Percentiles rank a stretch among this genome's conserved stretches.
phyloP scores from a whole-genome alignment of 1,284 basidiomycete genomes.

The Tetrapyrgos nigripes region DNA sequence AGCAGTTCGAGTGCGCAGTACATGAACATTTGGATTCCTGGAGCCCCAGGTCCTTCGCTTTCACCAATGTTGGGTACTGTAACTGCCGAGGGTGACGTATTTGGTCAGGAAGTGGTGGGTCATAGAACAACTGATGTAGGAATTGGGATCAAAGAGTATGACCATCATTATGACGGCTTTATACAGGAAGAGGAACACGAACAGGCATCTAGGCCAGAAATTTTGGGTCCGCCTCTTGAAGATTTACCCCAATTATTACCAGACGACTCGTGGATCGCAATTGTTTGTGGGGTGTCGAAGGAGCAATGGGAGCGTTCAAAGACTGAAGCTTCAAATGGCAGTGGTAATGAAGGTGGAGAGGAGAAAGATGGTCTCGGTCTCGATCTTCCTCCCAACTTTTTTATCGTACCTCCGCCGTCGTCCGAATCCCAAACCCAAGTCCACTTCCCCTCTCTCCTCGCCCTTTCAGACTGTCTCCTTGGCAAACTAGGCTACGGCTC shows the following conservation, averaged over 20 bases:
- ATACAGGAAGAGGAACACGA: constrained; percentile 1
- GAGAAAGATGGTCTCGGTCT: constrained; percentile 24
- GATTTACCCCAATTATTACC: constrained; percentile 56
- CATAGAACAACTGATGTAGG: neutral
- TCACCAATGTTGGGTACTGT: neutral
- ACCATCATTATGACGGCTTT: neutral
- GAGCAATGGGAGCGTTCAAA: constrained; percentile 57
- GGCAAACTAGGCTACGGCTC: constrained; percentile 81
- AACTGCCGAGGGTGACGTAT: too few species aligned
- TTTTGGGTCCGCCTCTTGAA: constrained; percentile 8
- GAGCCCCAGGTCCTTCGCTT: constrained; percentile 28
- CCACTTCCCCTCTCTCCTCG: constrained; percentile 80
- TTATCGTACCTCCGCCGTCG: constrained; percentile 73
- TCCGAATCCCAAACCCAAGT: constrained; percentile 82
- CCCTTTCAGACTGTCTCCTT: constrained; percentile 74
- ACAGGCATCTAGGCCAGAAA: constrained; percentile 5
- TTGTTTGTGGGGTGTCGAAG: constrained; percentile 76
- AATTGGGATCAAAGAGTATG: neutral
- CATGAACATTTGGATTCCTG: constrained; percentile 59
- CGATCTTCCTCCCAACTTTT: constrained; percentile 72
- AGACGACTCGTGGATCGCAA: constrained; percentile 74
- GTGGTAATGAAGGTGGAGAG: neutral
- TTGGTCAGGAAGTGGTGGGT: neutral
- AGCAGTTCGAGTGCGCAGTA: constrained; percentile 19
- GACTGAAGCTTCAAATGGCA: constrained; percentile 45